phyloP scores from a whole-genome alignment of 1,284 basidiomycete species.

The Rhodotorula sp. region DNA sequence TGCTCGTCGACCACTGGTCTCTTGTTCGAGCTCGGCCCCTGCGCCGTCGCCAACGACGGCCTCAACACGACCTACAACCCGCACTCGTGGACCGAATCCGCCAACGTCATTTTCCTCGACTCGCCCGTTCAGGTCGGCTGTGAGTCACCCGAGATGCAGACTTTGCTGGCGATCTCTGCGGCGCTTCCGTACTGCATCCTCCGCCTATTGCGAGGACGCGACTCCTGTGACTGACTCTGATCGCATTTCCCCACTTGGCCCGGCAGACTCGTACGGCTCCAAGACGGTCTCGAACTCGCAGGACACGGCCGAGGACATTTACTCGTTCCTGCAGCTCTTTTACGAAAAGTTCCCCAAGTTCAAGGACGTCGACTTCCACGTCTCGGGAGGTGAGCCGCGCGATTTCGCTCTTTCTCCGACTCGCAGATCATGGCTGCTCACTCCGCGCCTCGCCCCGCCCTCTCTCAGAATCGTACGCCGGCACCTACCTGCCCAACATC shows the following conservation, averaged over 20 bases:
- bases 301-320: slow-evolving; percentile 76
- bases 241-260: neutral
- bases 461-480: slow-evolving; percentile 58
- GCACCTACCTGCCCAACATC: slow-evolving; percentile 52
- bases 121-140: slow-evolving; percentile 57
- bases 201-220: too few species aligned
- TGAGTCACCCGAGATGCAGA: slow-evolving; percentile 33
- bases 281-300: slow-evolving; percentile 70
- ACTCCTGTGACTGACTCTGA: too few species aligned
- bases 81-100: slow-evolving; percentile 68
- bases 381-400: neutral
- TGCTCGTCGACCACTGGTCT: slow-evolving; percentile 42
- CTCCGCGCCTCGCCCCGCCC: too few species aligned
- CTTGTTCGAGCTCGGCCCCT: slow-evolving; percentile 77
- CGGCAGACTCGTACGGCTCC: slow-evolving; percentile 64
- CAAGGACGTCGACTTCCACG: slow-evolving; percentile 17
- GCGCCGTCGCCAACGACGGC: slow-evolving; percentile 67
- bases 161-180: too few species aligned
- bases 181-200: too few species aligned
- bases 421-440: slow-evolving; percentile 35
- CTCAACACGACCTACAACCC: slow-evolving; percentile 68
- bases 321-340: slow-evolving; percentile 68
- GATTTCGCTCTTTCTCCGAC: neutral
- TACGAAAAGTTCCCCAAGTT: slow-evolving; percentile 51
- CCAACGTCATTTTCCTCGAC: slow-evolving; percentile 69